phyloP scores from a whole-genome alignment of 257 asterid genomes.

The Jacaranda copaia region DNA sequence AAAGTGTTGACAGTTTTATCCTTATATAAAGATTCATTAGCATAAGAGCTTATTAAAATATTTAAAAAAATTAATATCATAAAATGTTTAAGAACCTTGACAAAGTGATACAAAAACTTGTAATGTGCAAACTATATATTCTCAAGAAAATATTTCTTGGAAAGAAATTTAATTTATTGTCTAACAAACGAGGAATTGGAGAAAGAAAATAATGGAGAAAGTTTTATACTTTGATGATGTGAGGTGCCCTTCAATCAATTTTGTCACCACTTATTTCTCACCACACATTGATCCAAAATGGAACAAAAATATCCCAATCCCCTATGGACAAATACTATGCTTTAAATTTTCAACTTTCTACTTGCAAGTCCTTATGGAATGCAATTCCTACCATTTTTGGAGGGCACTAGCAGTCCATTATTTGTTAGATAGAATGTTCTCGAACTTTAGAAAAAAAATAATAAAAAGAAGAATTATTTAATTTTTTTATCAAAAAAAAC shows the following conservation, averaged over 20 bases:
- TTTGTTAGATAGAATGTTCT: constrained; percentile 23
- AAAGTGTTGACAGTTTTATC: too few relatives aligned
- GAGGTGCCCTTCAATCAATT: background rate
- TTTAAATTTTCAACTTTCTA: constrained; percentile 17
- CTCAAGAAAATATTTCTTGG: too few relatives aligned
- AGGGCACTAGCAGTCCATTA: background rate
- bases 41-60: too few relatives aligned
- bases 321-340: constrained; percentile 33
- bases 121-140: too few relatives aligned
- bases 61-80: too few relatives aligned
- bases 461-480: background rate
- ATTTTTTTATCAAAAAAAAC: too few relatives aligned
- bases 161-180: too few relatives aligned
- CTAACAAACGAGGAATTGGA: too few relatives aligned
- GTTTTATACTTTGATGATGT: too few relatives aligned
- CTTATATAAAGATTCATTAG: too few relatives aligned
- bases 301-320: background rate
- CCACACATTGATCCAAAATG: constrained; percentile 17
- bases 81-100: too few relatives aligned
- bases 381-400: constrained; percentile 22
- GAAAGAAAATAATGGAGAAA: background rate
- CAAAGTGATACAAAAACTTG: too few relatives aligned
- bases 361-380: constrained; percentile 23
- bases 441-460: background rate
- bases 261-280: constrained; percentile 5